Conservation (phyloP, 306 rosid species). For the Fragaria iinumae region DNA sequence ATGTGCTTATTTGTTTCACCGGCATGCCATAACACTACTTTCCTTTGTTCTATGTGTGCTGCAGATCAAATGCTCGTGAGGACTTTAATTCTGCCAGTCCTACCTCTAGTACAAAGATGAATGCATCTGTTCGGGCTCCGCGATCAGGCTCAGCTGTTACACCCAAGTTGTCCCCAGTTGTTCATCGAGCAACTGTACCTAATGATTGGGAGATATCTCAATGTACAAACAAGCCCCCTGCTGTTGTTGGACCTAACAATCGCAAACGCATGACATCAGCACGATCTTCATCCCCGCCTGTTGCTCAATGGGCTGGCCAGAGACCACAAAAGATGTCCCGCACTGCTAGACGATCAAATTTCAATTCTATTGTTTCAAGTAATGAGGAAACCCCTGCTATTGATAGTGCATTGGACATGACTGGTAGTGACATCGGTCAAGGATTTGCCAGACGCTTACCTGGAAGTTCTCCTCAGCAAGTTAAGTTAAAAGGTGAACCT, state of each 20-base stretch:
- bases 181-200: slow-evolving; percentile 65
- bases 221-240: slow-evolving; percentile 78
- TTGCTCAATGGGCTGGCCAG: slow-evolving; percentile 76
- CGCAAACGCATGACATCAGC: slow-evolving; percentile 81
- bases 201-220: slow-evolving; percentile 88
- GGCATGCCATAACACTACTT: slow-evolving; percentile 18
- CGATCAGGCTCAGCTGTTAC: slow-evolving; percentile 77
- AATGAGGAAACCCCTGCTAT: slow-evolving; percentile 68
- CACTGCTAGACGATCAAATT: slow-evolving; percentile 84
- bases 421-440: slow-evolving; percentile 67
- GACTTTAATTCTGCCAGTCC: slow-evolving; percentile 84
- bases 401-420: slow-evolving; percentile 65
- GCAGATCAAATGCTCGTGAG: slow-evolving; percentile 77
- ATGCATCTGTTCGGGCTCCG: slow-evolving; percentile 81
- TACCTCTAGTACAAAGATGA: slow-evolving; percentile 63
- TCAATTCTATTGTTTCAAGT: slow-evolving; percentile 66
- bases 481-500: slow-evolving; percentile 73
- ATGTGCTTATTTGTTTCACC: slow-evolving; percentile 12
- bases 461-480: slow-evolving; percentile 84
- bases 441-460: slow-evolving; percentile 70
- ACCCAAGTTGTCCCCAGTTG: slow-evolving; percentile 86
- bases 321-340: slow-evolving; percentile 98
- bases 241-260: slow-evolving; percentile 67
- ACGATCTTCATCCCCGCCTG: slow-evolving; percentile 88
- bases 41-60: slow-evolving; percentile 27